Conservation (phyloP, 2,329 filamentous ascomycete species). For the Fusarium dlaminii region DNA sequence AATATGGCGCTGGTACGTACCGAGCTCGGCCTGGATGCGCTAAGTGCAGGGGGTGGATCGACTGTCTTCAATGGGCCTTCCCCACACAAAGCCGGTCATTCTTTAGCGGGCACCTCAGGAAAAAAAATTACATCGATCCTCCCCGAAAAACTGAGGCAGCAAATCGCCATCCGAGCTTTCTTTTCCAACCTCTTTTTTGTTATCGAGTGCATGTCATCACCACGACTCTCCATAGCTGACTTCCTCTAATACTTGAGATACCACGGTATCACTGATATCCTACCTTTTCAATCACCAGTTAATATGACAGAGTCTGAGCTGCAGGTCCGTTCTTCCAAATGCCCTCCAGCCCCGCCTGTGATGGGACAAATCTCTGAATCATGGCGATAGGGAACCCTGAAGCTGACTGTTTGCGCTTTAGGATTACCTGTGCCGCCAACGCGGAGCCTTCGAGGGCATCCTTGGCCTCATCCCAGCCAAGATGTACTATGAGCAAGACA, state of each 20-base stretch:
- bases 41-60: constrained; percentile 31
- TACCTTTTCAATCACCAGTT: background rate
- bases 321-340: constrained; percentile 53
- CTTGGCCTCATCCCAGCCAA: constrained; percentile 90
- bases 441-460: constrained; percentile 85
- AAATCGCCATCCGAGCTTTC: constrained; percentile 37
- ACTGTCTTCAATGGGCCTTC: constrained; percentile 16
- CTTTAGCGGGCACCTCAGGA: constrained; percentile 9
- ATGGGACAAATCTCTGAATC: constrained; percentile 3
- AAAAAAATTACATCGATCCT: constrained; percentile 34
- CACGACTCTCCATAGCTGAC: background rate
- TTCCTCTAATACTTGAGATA: background rate
- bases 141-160: constrained; percentile 30
- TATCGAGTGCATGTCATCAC: constrained; percentile 3
- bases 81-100: constrained; percentile 24
- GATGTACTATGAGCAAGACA: constrained; percentile 89
- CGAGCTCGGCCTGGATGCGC: background rate
- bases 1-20: constrained; percentile 10
- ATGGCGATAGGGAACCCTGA: constrained; percentile 22
- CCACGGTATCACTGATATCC: background rate
- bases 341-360: constrained; percentile 43
- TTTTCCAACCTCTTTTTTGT: constrained; percentile 31
- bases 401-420: constrained; percentile 44
- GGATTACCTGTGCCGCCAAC: constrained; percentile 66
- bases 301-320: constrained; percentile 57